phyloP scores from a whole-genome alignment of 2,329 filamentous ascomycete species.

The Myotisia sp. region DNA sequence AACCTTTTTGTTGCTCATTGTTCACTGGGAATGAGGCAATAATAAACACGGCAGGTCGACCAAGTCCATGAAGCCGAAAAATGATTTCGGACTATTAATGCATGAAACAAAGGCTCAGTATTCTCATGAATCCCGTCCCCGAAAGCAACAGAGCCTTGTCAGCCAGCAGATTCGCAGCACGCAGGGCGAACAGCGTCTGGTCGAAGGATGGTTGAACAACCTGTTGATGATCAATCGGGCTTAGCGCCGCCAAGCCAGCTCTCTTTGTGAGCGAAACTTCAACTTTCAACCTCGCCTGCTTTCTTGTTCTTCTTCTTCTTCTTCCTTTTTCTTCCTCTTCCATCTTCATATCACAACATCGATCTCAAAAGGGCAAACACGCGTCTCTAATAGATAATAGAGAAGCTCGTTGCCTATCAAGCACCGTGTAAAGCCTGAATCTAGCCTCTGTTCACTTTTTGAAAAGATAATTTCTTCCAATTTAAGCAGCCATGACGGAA shows the following conservation, averaged over 20 bases:
- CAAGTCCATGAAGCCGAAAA: not conserved
- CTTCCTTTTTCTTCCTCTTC: too few relatives aligned
- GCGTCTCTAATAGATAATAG: too few relatives aligned
- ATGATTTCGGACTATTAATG: too few relatives aligned
- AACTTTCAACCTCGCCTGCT: slow-evolving; percentile 14
- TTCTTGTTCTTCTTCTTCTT: slow-evolving; percentile 13
- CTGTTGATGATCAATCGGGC: slow-evolving; percentile 9
- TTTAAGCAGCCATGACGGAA: slow-evolving; percentile 51
- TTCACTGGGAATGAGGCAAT: not conserved
- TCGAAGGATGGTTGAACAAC: too few relatives aligned
- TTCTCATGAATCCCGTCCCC: too few relatives aligned
- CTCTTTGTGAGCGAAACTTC: slow-evolving; percentile 6
- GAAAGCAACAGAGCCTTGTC: too few relatives aligned
- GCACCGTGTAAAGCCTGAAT: too few relatives aligned
- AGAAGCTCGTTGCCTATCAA: too few relatives aligned
- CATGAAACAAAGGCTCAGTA: too few relatives aligned
- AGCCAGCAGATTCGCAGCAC: too few relatives aligned
- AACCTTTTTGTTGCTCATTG: slow-evolving; percentile 30
- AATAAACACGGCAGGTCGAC: not conserved
- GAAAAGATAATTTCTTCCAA: not conserved
- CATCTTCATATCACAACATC: slow-evolving; percentile 10
- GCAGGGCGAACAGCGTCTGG: too few relatives aligned
- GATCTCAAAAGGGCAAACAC: not conserved
- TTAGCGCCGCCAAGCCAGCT: slow-evolving; percentile 12
- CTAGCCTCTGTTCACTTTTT: too few relatives aligned